These are phyloP conservation scores for Zalerion maritima DNA, from an alignment of 495 filamentous ascomycete species.

Conservation along the genomic window DNA sequence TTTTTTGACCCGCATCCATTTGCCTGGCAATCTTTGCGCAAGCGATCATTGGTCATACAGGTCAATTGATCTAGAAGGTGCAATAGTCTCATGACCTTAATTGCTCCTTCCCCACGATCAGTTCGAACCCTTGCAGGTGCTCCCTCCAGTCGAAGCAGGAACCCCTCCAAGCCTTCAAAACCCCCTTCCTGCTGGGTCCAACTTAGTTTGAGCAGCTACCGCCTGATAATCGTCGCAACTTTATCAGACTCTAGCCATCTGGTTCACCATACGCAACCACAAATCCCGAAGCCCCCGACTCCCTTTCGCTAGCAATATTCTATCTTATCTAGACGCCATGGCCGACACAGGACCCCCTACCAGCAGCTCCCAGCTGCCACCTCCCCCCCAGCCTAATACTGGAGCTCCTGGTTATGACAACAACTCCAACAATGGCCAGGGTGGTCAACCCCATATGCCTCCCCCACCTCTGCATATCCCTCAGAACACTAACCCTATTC, in stretches of 20 bases:
- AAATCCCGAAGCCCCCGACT: background rate
- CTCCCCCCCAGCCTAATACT: constrained; percentile 48
- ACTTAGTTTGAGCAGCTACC: background rate
- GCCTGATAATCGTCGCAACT: too few relatives aligned
- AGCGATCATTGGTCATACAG: too few relatives aligned
- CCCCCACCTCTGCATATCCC: constrained; percentile 88
- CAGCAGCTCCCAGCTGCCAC: constrained; percentile 43
- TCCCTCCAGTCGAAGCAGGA: too few relatives aligned
- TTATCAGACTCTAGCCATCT: too few relatives aligned
- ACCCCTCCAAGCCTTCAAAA: constrained; percentile 5
- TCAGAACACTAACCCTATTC: constrained; percentile 92
- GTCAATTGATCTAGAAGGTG: too few relatives aligned
- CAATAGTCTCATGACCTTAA: too few relatives aligned
- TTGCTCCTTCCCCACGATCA: too few relatives aligned
- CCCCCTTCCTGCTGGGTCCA: background rate
- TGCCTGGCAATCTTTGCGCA: too few relatives aligned
- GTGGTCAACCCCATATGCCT: constrained; percentile 74
- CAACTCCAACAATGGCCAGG: constrained; percentile 51
- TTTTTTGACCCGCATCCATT: too few relatives aligned
- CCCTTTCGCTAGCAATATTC: constrained; percentile 2
- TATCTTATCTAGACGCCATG: constrained; percentile 32
- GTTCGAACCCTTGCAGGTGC: too few relatives aligned
- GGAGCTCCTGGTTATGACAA: constrained; percentile 57
- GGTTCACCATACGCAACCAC: background rate
- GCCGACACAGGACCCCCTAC: constrained; percentile 47